These are phyloP conservation scores for Jamesozyma gamospora DNA, from an alignment of 805 yeast species.

Conservation along the genomic window DNA sequence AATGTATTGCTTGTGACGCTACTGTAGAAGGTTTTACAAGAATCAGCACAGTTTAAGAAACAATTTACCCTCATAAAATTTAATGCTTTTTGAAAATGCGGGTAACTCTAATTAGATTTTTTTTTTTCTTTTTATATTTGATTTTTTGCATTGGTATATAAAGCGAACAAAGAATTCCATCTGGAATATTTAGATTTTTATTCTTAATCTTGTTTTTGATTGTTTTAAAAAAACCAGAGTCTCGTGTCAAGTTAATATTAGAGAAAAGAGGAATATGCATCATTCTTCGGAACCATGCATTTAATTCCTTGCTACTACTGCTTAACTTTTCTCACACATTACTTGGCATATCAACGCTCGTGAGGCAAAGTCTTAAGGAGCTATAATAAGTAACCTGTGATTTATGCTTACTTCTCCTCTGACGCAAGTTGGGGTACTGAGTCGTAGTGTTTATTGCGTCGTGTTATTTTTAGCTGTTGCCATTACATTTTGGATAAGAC, in stretches of 20 bases:
- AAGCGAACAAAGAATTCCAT: neutral
- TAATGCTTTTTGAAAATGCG: neutral
- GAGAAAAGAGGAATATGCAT: conserved; percentile 19
- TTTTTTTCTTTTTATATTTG: neutral
- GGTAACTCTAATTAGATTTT: conserved; percentile 1
- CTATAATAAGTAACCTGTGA: conserved; percentile 4
- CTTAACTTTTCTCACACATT: conserved; percentile 20
- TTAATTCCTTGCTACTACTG: conserved; percentile 26
- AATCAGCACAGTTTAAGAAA: conserved; percentile 16
- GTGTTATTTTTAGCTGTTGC: conserved; percentile 44
- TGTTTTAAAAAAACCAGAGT: conserved; percentile 20
- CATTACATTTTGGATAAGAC: conserved; percentile 42
- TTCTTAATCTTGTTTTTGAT: too few relatives aligned
- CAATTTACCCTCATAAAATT: neutral
- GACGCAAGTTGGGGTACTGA: conserved; percentile 27
- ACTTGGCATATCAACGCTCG: conserved; percentile 63
- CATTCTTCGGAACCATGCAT: conserved; percentile 17
- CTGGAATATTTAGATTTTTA: neutral
- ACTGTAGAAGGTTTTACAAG: conserved; percentile 51
- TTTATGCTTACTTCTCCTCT: conserved; percentile 25
- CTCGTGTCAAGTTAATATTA: conserved; percentile 19
- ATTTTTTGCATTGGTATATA: conserved; percentile 1
- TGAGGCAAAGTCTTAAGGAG: conserved; percentile 42
- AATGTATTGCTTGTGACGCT: conserved; percentile 78
- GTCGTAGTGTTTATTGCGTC: conserved; percentile 15